Percentiles rank a stretch among this genome's conserved stretches.
Conservation (phyloP, 2,329 filamentous ascomycete genomes). For the Byssoonygena ceratinophila region DNA sequence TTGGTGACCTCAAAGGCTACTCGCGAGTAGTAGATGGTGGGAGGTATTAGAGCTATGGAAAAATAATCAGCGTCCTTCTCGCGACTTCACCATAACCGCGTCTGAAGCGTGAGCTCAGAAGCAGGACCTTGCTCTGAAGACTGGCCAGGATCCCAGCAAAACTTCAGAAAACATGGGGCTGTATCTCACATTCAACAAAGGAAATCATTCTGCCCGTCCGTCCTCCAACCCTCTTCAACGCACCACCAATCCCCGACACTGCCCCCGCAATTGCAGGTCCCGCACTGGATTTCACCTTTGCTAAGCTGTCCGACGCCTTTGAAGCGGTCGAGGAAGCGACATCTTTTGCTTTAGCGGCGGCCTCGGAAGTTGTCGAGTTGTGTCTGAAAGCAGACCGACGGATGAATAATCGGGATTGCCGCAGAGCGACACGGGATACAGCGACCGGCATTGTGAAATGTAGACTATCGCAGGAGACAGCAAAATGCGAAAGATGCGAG, state of each 20-base stretch:
- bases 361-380: slow-evolving; percentile 38
- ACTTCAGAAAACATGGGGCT: background rate
- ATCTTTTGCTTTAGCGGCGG: slow-evolving; percentile 38
- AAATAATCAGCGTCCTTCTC: background rate
- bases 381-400: slow-evolving; percentile 38
- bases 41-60: slow-evolving; percentile 45
- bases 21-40: slow-evolving; percentile 81
- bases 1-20: slow-evolving; percentile 80
- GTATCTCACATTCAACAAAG: slow-evolving; percentile 70
- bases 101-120: background rate
- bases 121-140: background rate
- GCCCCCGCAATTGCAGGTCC: slow-evolving; percentile 66
- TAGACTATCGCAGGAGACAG: slow-evolving; percentile 10
- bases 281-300: slow-evolving; percentile 67
- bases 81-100: background rate
- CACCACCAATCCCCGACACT: slow-evolving; percentile 54
- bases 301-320: slow-evolving; percentile 73
- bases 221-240: slow-evolving; percentile 68
- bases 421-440: slow-evolving; percentile 36
- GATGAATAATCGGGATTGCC: slow-evolving; percentile 40
- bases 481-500: slow-evolving; percentile 17
- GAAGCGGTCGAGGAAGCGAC: slow-evolving; percentile 33
- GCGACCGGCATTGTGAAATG: slow-evolving; percentile 35
- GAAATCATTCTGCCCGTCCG: slow-evolving; percentile 66
- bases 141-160: background rate